Evolutionary conservation across 441 rosid species (phyloP), one percentile per base, ranked within the genome.

Genomic region (Pelargonium australe): DNA sequence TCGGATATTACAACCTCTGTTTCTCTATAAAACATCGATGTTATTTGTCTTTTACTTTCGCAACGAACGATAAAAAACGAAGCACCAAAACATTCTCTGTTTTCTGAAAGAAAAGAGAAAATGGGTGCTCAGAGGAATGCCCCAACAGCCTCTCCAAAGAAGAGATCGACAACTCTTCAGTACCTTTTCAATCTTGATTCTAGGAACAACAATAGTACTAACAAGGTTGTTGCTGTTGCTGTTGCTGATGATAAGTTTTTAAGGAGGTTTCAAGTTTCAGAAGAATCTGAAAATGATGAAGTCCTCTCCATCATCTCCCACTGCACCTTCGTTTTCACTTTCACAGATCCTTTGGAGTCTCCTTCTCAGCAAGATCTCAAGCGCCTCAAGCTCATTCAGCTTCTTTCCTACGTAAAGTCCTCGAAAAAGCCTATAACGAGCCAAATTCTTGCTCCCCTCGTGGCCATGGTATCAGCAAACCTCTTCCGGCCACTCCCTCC

Each of bases 351-450:
- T 0, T 72, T 85, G 0, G 88, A 89, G 86, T 85, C 88, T 78
- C 81, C 83, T 25, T 81, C 73, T 72, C 96, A 91, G 83, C 89
- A 91, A 74, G 97, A 91, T 60, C 72, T 86, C 19, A 91, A 91
- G 80, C 81, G 87, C 77, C 97, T 83, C 82, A 88, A 88, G 53
- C 77, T 91, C 72, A 78, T 84, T 7, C 96, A 91, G 80, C 88
- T 89, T 73, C 89, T 89, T 37, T 94, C 89, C 77, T 92, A 89
- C 67, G 75, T 89, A 1, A 82, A 75, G 34, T 76, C 90, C 0
- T 76, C 87, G 0, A 84, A 78, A 51, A 76, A 81, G 4, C 55
- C 84, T 2, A 89, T 88, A 84, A 83, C 88, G 75, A 85, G 66
- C 63, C 94, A 91, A 68, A 76, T 80, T 31, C 85, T 86, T 23